Evolutionary conservation across 345 rosid species (phyloP), one percentile per base, ranked within the genome.

Genomic region (Gossypioides kirkii): DNA sequence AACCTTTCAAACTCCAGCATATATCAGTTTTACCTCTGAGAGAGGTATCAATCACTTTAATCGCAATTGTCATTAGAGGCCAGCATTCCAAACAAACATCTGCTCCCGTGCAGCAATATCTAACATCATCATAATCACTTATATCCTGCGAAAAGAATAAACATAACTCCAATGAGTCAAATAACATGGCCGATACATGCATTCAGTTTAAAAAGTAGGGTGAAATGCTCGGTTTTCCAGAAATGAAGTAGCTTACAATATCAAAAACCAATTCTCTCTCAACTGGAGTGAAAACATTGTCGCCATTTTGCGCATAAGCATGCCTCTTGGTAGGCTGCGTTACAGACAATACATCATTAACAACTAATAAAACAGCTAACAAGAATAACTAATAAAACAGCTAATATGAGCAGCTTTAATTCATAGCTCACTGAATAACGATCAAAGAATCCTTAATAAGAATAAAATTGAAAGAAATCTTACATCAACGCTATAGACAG

Each of bases 91-190:
- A 83, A 83, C 98, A 94, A 80, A 86, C 88, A 82, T 90, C 97
- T 17, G 98, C 98, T 68, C 97, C 97, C 0, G 97, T 88, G 87
- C 98, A 94, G 82, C 98, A 94, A 72, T 83, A 91, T 77, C 98
- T 88, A 75, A 90, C 91, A 52, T 92, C 97, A 52, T 94, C 98
- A 74, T 94, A 94, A 74, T 94, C 97, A 47, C 96, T 76, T 50
- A 94, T 94, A 85, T 94, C 97, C 97, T 91, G 87, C 53, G 42
- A 14, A 32, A 72, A 46, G 8, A 61, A 64, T 9, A 23, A 71
- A 61, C 61, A 59, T 38, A 77, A 25, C 45, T 63, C 74, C 68
- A 73, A 61, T 52, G 68, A 61, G 72, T 78, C 71, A 81, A 70
- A 61, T 11, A 38, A 32, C 77, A 32, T 25, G 50, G 47, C 11